Conservation (phyloP, 2,329 filamentous ascomycete genomes). For the Teratosphaeria pseudoeucalypti region DNA sequence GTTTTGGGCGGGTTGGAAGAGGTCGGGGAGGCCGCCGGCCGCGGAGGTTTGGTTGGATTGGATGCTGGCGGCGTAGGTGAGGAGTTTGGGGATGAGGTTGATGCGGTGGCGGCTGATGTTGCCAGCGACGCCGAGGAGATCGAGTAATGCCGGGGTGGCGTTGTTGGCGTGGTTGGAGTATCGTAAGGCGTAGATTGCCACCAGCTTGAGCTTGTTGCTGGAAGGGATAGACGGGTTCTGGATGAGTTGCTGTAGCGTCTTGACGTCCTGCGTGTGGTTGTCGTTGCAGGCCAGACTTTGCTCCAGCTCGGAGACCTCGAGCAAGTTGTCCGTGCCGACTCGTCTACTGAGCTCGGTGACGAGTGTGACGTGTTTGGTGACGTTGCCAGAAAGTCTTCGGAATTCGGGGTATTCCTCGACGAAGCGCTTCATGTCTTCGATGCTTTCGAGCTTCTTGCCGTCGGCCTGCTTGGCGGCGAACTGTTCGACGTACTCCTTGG, state of each 20-base stretch:
- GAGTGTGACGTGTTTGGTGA: constrained; percentile 95
- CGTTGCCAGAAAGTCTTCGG: constrained; percentile 89
- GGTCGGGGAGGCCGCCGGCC: constrained; percentile 65
- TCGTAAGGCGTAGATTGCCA: constrained; percentile 87
- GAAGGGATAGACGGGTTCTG: constrained; percentile 65
- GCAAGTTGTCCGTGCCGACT: constrained; percentile 71
- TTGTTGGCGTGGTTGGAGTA: constrained; percentile 82
- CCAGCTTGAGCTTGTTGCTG: constrained; percentile 78
- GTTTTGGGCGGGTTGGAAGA: constrained; percentile 74
- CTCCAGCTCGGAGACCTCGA: constrained; percentile 96
- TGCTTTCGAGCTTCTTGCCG: constrained; percentile 91
- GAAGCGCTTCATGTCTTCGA: constrained; percentile 97
- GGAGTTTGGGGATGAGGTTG: constrained; percentile 68
- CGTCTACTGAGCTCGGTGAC: constrained; percentile 86
- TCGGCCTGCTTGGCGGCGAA: constrained; percentile 98
- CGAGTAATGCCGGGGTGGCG: constrained; percentile 71
- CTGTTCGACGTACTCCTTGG: constrained; percentile 97
- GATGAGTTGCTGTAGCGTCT: constrained; percentile 79
- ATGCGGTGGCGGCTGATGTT: constrained; percentile 65
- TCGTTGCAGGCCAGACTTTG: constrained; percentile 96
- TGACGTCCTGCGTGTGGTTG: constrained; percentile 84
- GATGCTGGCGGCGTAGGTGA: constrained; percentile 77
- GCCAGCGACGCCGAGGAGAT: constrained; percentile 76
- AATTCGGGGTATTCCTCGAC: constrained; percentile 99
- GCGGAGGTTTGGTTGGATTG: constrained; percentile 48